These are phyloP conservation scores for Acanthamoeba lenticulata DNA, from an alignment of 208 protist genomes.

Conservation along the genomic window DNA sequence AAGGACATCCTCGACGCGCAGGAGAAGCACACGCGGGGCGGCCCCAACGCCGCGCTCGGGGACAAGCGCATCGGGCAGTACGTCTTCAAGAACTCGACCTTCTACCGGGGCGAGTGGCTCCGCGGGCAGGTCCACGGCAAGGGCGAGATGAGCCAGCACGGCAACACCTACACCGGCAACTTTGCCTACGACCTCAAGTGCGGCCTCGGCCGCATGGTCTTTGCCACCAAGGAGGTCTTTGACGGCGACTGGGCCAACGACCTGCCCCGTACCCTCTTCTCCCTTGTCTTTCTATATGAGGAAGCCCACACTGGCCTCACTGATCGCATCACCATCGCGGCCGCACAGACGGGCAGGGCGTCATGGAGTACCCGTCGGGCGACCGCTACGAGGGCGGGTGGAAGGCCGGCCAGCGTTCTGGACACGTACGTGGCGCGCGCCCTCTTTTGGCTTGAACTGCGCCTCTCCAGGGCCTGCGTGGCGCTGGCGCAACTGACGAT, in stretches of 20 bases:
- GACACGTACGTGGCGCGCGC: background rate
- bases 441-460: background rate
- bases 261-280: background rate
- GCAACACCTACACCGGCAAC: constrained; percentile 14
- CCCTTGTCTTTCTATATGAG: no score
- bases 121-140: constrained; percentile 21
- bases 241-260: constrained; percentile 54
- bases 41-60: background rate
- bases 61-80: constrained; percentile 6
- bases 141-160: background rate
- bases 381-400: constrained; percentile 14
- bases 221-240: constrained; percentile 14
- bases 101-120: constrained; percentile 21
- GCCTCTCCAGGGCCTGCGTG: no score
- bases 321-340: background rate
- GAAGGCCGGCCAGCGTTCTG: constrained; percentile 24
- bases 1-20: constrained; percentile 4
- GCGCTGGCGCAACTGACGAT: background rate
- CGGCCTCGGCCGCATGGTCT: constrained; percentile 23
- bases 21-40: constrained; percentile 40
- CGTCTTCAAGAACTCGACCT: constrained; percentile 49
- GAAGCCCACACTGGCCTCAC: no score
- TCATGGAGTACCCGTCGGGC: background rate
- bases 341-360: background rate
- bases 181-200: constrained; percentile 24